Percentiles rank a stretch among this genome's conserved stretches.
Conservation (phyloP, 2,329 filamentous ascomycete species). For the Pestalotiopsis fici region DNA sequence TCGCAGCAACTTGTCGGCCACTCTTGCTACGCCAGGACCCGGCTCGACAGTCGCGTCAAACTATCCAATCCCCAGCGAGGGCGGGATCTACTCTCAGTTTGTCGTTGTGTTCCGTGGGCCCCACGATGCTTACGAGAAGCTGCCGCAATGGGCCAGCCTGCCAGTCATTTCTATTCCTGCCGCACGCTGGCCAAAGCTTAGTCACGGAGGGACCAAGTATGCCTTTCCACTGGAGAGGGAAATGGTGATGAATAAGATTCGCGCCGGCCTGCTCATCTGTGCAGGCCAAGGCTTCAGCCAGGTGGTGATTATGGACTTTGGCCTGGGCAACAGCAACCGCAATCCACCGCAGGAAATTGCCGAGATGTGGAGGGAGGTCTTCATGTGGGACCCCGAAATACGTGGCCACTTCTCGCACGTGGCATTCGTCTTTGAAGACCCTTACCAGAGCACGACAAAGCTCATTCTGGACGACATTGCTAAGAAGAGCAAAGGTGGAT, state of each 20-base stretch:
- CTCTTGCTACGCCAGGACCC: constrained; percentile 62
- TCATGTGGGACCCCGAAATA: constrained; percentile 64
- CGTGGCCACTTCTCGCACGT: constrained; percentile 62
- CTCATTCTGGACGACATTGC: constrained; percentile 56
- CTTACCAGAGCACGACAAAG: constrained; percentile 51
- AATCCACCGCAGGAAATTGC: constrained; percentile 68
- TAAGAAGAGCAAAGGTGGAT: constrained; percentile 45
- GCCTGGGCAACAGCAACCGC: constrained; percentile 62
- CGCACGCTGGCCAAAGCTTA: constrained; percentile 72
- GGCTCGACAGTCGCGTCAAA: constrained; percentile 47
- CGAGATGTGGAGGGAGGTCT: constrained; percentile 65
- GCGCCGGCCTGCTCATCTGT: constrained; percentile 70
- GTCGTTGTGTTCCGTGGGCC: constrained; percentile 76
- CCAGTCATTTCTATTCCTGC: constrained; percentile 76
- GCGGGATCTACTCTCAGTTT: constrained; percentile 69
- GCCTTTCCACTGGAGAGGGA: constrained; percentile 72
- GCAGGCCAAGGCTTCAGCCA: constrained; percentile 57
- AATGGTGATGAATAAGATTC: constrained; percentile 73
- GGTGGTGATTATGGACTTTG: constrained; percentile 66
- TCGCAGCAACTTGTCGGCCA: constrained; percentile 72
- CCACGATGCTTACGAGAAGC: constrained; percentile 63
- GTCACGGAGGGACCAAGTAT: constrained; percentile 66
- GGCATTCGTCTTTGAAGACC: constrained; percentile 66
- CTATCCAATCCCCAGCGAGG: constrained; percentile 72
- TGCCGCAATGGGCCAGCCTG: constrained; percentile 58